Conservation (phyloP, 2,329 filamentous ascomycete genomes). For the Apiospora malaysiana region DNA sequence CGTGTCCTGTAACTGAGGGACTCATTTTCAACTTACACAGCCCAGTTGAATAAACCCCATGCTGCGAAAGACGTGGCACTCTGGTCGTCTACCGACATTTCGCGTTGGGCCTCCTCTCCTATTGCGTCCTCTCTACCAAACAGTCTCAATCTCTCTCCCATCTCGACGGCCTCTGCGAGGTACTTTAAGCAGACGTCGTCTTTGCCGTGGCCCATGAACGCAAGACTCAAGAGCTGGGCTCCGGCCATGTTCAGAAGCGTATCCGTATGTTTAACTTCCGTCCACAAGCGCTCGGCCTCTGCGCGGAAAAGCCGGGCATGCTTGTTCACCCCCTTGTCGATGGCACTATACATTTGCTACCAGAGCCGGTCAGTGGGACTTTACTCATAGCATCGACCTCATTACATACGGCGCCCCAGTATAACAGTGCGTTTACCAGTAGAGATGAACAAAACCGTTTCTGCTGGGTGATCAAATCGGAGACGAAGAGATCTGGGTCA, state of each 20-base stretch:
- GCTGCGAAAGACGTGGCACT: slow-evolving; percentile 34
- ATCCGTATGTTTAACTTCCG: slow-evolving; percentile 28
- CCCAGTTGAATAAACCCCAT: slow-evolving; percentile 47
- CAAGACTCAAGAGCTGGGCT: slow-evolving; percentile 41
- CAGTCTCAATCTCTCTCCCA: slow-evolving; percentile 40
- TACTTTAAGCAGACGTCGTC: slow-evolving; percentile 42
- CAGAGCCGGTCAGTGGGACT: background rate
- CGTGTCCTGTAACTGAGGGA: background rate
- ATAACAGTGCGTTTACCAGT: slow-evolving; percentile 43
- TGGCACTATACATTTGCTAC: slow-evolving; percentile 44
- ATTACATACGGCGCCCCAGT: slow-evolving; percentile 42
- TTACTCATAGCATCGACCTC: too few relatives aligned
- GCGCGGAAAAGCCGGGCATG: slow-evolving; percentile 32
- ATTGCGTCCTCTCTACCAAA: slow-evolving; percentile 32
- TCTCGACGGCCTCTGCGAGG: slow-evolving; percentile 35
- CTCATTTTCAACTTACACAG: slow-evolving; percentile 37
- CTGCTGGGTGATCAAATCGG: slow-evolving; percentile 36
- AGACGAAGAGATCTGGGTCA: slow-evolving; percentile 41
- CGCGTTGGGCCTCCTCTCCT: slow-evolving; percentile 4
- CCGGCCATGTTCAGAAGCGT: slow-evolving; percentile 39
- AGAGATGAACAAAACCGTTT: slow-evolving; percentile 41
- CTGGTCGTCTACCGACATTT: slow-evolving; percentile 29
- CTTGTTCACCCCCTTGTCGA: slow-evolving; percentile 33
- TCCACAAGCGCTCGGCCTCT: slow-evolving; percentile 38
- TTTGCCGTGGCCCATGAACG: slow-evolving; percentile 42